Evolutionary conservation across 768 basidiomycete genomes (phyloP), one percentile per base, ranked within the genome.

Genomic region (Termitomyces sp.): DNA sequence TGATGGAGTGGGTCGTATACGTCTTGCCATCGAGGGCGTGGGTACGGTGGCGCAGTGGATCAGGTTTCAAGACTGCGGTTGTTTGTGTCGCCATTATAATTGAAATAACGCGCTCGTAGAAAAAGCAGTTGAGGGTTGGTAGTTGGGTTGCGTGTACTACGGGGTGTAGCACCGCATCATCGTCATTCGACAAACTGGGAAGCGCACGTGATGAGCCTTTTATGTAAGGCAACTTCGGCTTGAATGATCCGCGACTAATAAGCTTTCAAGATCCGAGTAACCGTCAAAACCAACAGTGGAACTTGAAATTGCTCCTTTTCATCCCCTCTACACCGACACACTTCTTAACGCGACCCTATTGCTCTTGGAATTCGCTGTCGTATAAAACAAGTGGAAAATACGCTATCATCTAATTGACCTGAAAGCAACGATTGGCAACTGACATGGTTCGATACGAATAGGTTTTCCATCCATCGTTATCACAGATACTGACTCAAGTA

Each of bases 11-110:
- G 22, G 57, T 63, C 5, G 50, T 52, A 39, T 48, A 57, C 13
- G 54, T 36, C 28, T 46, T 58, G n/a, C 68, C 61, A 42, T 73
- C 68, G 11, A 75, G 68, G 24, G 69, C 60, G 28, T 71, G 63
- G 51, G 67, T 64, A 42, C 74, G 59, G 32, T 69, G 71, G 51
- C 74, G 68, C 40, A 75, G 66, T 48, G 68, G 60, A 6, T 22
- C 20, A 18, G 7, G 33, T 32, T 59, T 38, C 6, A 54, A 13
- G 3, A 52, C 32, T 7, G 65, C 45, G 6, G 61, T 58, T 7
- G 54, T 60, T 22, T 60, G 54, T 15, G 55, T 60, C 4, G 57
- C 48, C 64, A 63, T 62, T 54, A 28, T n/a, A 38, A 13, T n/a
- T 11, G 39, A 51, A 20, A 53, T 22, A 20, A 33, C 20, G 32